phyloP scores from a whole-genome alignment of 768 basidiomycete species.

The Amanita rubescens region DNA sequence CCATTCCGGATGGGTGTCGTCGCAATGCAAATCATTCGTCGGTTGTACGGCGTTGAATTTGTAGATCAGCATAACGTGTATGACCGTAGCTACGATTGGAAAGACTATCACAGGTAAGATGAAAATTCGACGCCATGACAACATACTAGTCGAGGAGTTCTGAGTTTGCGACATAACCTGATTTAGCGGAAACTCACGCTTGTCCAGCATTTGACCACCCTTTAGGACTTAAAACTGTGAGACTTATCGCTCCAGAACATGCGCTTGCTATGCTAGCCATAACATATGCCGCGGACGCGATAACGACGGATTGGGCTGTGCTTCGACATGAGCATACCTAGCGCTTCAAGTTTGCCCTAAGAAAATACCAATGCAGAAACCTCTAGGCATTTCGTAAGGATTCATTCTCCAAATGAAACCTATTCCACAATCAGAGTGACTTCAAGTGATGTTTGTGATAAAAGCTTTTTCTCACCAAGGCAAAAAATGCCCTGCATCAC shows the following conservation, averaged over 20 bases:
- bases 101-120: conserved; percentile 37
- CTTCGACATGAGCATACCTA: not conserved
- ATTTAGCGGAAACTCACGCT: conserved; percentile 2
- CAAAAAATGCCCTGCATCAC: conserved; percentile 51
- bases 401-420: conserved; percentile 63
- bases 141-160: conserved; percentile 24
- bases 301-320: conserved; percentile 36
- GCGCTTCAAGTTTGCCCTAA: not conserved
- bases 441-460: not conserved
- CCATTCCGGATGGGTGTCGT: conserved; percentile 53
- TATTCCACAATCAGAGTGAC: conserved; percentile 14
- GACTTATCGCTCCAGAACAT: conserved; percentile 37
- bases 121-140: conserved; percentile 43
- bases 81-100: conserved; percentile 36
- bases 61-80: conserved; percentile 37
- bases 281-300: conserved; percentile 35
- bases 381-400: conserved; percentile 47
- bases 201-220: conserved; percentile 21
- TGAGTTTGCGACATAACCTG: conserved; percentile 7
- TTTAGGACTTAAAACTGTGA: conserved; percentile 33
- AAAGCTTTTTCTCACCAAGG: conserved; percentile 38
- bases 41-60: conserved; percentile 38
- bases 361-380: conserved; percentile 49
- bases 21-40: conserved; percentile 49
- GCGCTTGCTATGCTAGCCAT: conserved; percentile 37